Conservation (phyloP, 2,329 filamentous ascomycete species). For the Chaetoscypha palmicola region DNA sequence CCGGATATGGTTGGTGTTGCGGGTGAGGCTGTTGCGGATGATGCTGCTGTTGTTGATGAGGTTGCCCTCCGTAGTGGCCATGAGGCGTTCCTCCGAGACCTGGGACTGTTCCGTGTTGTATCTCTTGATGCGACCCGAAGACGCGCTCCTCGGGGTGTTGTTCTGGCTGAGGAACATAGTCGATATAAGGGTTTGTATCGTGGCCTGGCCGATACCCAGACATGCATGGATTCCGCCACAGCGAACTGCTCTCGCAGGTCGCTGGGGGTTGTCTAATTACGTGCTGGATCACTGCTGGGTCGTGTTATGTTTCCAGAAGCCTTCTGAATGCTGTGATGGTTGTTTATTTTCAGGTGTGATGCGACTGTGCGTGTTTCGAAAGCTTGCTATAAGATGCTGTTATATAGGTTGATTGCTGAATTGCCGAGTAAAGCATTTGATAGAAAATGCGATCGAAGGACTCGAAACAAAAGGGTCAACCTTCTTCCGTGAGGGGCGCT, state of each 20-base stretch:
- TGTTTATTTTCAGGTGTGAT: slow-evolving; percentile 26
- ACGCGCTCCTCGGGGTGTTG: slow-evolving; percentile 58
- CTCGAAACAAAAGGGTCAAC: slow-evolving; percentile 25
- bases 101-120: slow-evolving; percentile 29
- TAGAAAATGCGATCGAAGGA: slow-evolving; percentile 17
- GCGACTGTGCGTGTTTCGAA: slow-evolving; percentile 27
- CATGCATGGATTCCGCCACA: slow-evolving; percentile 69
- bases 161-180: slow-evolving; percentile 62
- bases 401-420: slow-evolving; percentile 26
- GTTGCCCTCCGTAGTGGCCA: slow-evolving; percentile 39
- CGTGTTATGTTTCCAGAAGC: slow-evolving; percentile 27
- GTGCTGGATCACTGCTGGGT: slow-evolving; percentile 28
- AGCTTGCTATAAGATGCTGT: slow-evolving; percentile 26
- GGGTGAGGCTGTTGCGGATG: slow-evolving; percentile 37
- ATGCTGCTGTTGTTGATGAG: slow-evolving; percentile 50
- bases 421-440: slow-evolving; percentile 27
- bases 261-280: slow-evolving; percentile 47
- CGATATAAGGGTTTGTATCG: slow-evolving; percentile 57
- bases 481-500: slow-evolving; percentile 26
- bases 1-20: slow-evolving; percentile 47
- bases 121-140: slow-evolving; percentile 46
- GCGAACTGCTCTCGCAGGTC: slow-evolving; percentile 68
- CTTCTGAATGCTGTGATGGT: slow-evolving; percentile 22
- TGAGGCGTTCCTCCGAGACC: slow-evolving; percentile 26
- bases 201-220: slow-evolving; percentile 54